phyloP scores from a whole-genome alignment of 306 rosid species.

The Malus sieversii region DNA sequence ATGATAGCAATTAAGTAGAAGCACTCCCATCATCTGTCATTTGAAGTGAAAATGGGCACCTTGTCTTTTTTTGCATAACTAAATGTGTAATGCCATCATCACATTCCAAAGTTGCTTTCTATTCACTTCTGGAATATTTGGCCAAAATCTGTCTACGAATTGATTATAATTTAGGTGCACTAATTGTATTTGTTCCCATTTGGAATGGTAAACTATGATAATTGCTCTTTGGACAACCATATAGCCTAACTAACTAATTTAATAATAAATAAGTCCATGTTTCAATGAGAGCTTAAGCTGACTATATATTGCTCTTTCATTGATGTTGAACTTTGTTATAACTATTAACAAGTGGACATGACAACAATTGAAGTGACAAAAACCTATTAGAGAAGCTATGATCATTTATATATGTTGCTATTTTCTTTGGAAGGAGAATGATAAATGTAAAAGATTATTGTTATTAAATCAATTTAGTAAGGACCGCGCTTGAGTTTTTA shows the following conservation, averaged over 20 bases:
- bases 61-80: conserved; percentile 28
- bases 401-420: not conserved
- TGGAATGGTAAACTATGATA: conserved; percentile 18
- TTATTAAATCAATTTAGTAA: not conserved
- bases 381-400: conserved; percentile 11
- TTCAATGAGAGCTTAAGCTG: conserved; percentile 16
- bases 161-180: conserved; percentile 23
- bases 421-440: not conserved
- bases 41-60: conserved; percentile 25
- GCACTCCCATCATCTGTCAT: conserved; percentile 23
- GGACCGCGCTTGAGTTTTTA: not conserved
- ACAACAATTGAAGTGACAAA: conserved; percentile 22
- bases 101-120: conserved; percentile 31
- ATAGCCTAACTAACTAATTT: conserved; percentile 32
- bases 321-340: conserved; percentile 14
- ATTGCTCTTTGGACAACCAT: conserved; percentile 26
- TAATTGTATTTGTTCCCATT: conserved; percentile 23
- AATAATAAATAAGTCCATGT: conserved; percentile 11
- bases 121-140: conserved; percentile 33
- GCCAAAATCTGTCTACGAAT: conserved; percentile 21
- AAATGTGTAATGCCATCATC: not conserved
- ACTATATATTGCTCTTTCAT: conserved; percentile 1
- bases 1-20: conserved; percentile 22
- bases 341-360: conserved; percentile 25
- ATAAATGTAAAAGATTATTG: not conserved